phyloP scores from a whole-genome alignment of 2,329 filamentous ascomycete genomes.

The Drechslerella coelobrocha region DNA sequence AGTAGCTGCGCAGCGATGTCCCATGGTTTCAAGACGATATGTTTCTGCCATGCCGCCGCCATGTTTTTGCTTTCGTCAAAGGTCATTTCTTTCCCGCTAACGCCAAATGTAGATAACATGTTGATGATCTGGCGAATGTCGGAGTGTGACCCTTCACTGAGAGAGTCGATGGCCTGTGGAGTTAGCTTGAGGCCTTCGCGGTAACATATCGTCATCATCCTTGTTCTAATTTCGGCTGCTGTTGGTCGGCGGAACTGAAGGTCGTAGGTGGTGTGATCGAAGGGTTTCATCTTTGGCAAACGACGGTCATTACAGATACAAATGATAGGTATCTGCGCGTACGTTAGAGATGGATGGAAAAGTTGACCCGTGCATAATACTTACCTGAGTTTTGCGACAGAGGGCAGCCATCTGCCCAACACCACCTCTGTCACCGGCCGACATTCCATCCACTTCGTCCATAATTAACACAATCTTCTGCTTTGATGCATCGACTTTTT shows the following conservation, averaged over 20 bases:
- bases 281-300: conserved; percentile 97
- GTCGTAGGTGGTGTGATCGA: conserved; percentile 84
- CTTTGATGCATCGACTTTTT: conserved; percentile 78
- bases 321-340: conserved; percentile 80
- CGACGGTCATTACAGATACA: conserved; percentile 96
- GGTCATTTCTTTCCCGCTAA: conserved; percentile 74
- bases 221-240: conserved; percentile 85
- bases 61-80: conserved; percentile 89
- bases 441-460: conserved; percentile 99
- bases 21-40: conserved; percentile 95
- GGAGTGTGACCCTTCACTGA: conserved; percentile 93
- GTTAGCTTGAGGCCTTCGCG: conserved; percentile 88
- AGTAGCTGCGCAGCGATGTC: conserved; percentile 96
- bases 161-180: conserved; percentile 80
- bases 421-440: conserved; percentile 91
- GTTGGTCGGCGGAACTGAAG: conserved; percentile 88
- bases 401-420: conserved; percentile 92
- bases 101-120: conserved; percentile 93
- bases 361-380: conserved; percentile 8
- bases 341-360: background rate
- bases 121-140: conserved; percentile 99
- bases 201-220: conserved; percentile 94
- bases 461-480: conserved; percentile 96
- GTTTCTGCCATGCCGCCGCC: conserved; percentile 97
- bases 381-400: conserved; percentile 77